phyloP scores from a whole-genome alignment of 768 basidiomycete species.

The Trametes cubensis region DNA sequence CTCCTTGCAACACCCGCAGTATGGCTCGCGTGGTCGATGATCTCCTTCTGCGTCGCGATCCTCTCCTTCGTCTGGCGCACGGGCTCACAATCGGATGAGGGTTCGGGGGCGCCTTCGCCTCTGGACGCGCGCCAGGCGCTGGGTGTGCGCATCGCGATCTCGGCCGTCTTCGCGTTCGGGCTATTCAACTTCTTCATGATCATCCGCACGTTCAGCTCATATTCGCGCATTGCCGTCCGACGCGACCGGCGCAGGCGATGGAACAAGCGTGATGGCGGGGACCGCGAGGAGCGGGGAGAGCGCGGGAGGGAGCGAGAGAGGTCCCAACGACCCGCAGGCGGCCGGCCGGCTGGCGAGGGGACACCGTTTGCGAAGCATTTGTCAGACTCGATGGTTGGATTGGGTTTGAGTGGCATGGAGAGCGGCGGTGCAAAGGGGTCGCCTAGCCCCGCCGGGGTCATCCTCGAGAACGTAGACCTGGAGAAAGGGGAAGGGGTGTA shows the following conservation, averaged over 20 bases:
- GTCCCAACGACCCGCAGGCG: slow-evolving; percentile 1
- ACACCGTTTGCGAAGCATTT: slow-evolving; percentile 17
- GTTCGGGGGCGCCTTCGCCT: slow-evolving; percentile 32
- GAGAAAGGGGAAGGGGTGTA: slow-evolving; percentile 27
- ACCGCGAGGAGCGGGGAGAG: slow-evolving; percentile 11
- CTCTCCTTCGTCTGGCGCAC: slow-evolving; percentile 69
- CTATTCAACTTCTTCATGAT: slow-evolving; percentile 64
- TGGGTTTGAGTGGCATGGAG: slow-evolving; percentile 25
- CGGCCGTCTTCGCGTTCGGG: slow-evolving; percentile 57
- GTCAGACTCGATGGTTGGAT: slow-evolving; percentile 24
- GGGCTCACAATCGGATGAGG: slow-evolving; percentile 48
- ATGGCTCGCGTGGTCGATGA: slow-evolving; percentile 78
- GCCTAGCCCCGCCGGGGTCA: slow-evolving; percentile 15
- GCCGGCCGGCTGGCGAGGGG: slow-evolving; percentile 10
- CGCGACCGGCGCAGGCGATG: slow-evolving; percentile 15
- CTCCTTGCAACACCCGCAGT: slow-evolving; percentile 66
- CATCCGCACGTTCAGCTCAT: slow-evolving; percentile 61
- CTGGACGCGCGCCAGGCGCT: slow-evolving; percentile 46
- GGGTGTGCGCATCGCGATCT: slow-evolving; percentile 57
- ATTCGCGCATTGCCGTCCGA: slow-evolving; percentile 38
- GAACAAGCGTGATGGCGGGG: slow-evolving; percentile 7
- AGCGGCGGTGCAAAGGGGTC: slow-evolving; percentile 12
- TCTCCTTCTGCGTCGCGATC: slow-evolving; percentile 64
- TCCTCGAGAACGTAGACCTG: slow-evolving; percentile 24
- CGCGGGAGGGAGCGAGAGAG: slow-evolving; percentile 22